Percentiles rank a stretch among this genome's conserved stretches.
These are phyloP conservation scores for Echinochloa phyllopogon DNA, from an alignment of 176 grass and related monocot species.

Conservation along the genomic window DNA sequence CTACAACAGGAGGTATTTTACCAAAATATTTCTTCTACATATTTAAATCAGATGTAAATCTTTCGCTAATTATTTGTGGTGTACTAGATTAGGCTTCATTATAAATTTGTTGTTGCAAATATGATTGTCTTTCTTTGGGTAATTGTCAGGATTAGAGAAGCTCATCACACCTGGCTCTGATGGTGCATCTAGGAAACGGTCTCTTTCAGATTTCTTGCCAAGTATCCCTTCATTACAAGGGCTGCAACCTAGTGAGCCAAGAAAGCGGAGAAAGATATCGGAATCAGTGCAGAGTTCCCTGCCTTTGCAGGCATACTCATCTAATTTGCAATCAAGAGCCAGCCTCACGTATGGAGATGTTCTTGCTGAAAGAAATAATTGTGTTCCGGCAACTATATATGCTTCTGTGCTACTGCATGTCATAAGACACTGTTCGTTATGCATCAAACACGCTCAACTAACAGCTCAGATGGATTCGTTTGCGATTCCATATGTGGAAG, in stretches of 20 bases:
- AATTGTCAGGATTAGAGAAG: slow-evolving; percentile 50
- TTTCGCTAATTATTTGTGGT: background rate
- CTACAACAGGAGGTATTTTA: slow-evolving; percentile 45
- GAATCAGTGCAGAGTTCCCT: slow-evolving; percentile 42
- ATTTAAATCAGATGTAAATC: background rate
- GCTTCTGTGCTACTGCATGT: slow-evolving; percentile 85
- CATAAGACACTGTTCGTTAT: slow-evolving; percentile 80
- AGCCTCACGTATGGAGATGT: slow-evolving; percentile 61
- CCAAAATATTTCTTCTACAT: background rate
- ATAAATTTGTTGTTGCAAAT: slow-evolving; percentile 14
- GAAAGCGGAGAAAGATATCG: slow-evolving; percentile 69
- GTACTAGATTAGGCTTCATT: background rate
- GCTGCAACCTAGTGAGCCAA: slow-evolving; percentile 47
- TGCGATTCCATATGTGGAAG: slow-evolving; percentile 91
- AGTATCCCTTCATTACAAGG: slow-evolving; percentile 69
- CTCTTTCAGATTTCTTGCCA: slow-evolving; percentile 66
- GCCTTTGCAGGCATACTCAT: slow-evolving; percentile 55
- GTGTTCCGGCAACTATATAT: slow-evolving; percentile 70
- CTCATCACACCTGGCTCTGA: slow-evolving; percentile 42
- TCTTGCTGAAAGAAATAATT: slow-evolving; percentile 69
- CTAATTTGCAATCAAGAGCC: slow-evolving; percentile 48
- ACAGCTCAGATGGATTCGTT: slow-evolving; percentile 95
- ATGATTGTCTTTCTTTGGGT: slow-evolving; percentile 49
- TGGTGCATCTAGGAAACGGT: slow-evolving; percentile 62
- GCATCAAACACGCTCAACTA: slow-evolving; percentile 96